A percentile compares a stretch with the other conserved stretches of the same genome.
These are phyloP conservation scores for Trichosporon coremiiforme DNA, from an alignment of 1,284 basidiomycete species.

Conservation along the genomic window DNA sequence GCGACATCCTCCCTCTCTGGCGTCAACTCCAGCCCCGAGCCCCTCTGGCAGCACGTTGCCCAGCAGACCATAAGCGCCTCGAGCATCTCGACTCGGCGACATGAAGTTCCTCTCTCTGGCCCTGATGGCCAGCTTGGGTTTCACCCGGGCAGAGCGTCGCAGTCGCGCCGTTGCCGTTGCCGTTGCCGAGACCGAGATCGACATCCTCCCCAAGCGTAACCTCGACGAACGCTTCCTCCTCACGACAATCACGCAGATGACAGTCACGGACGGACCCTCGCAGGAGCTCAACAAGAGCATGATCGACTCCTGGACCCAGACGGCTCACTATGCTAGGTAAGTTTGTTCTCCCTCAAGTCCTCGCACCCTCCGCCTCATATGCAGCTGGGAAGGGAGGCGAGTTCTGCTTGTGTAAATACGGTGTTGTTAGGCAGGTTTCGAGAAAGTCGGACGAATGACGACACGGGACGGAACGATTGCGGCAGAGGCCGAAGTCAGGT, in stretches of 20 bases:
- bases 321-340: conserved; percentile 13
- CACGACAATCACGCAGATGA: conserved; percentile 1
- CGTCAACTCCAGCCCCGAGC: no score
- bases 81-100: neutral
- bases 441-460: neutral
- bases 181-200: neutral
- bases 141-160: neutral
- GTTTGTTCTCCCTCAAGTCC: neutral
- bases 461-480: neutral
- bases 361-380: no score
- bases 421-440: no score
- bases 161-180: neutral
- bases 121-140: neutral
- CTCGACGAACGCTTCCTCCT: conserved; percentile 16
- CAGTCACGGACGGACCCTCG: conserved; percentile 4
- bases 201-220: neutral
- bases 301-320: conserved; percentile 15
- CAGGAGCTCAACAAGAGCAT: neutral
- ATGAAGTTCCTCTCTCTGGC: conserved; percentile 4
- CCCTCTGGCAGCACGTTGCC: no score
- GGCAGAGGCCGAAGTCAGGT: conserved; percentile 5
- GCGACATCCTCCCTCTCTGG: no score
- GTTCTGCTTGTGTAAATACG: no score
- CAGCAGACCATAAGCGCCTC: no score
- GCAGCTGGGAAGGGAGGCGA: no score